Evolutionary conservation across 331 rosid species (phyloP), one percentile per base, ranked within the genome.

Genomic region (Cydonia oblonga): DNA sequence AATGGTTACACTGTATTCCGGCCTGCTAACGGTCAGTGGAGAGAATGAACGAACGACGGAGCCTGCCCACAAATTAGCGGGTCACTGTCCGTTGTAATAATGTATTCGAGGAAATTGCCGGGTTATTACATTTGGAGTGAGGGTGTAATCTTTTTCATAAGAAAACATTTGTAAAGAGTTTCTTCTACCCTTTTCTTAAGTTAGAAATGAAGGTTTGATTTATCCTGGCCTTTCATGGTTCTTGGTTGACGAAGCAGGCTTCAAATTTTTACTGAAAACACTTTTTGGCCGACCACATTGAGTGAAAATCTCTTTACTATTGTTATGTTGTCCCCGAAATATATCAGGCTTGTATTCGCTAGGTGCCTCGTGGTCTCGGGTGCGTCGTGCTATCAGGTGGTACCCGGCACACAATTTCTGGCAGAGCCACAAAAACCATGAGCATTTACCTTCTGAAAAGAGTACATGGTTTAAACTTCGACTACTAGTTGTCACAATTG

Each of bases 1-100:
- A 91, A 88, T 59, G 96, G 96, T 68, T 95, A 91, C 87, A 76
- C 85, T 16, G 81, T 87, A 51, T 95, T 83, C 89, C 89, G 96
- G 84, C 99, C 99, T 15, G 86, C 92, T 46, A 87, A 82, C 81
- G 97, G 93, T 69, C 87, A 86, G 44, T 91, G 86, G 81, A 64
- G 68, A n/a, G 28, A 64, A 64, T 19, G 68, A 62, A 5, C 5
- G 23, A 16, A 61, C 72, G 81, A 77, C 60, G 72, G 80, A 69
- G 77, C 32, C 69, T 67, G 76, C 79, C 80, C 67, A 33, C 62
- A 19, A 76, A 78, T 64, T 69, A 67, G 85, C 79, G 86, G 84
- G 85, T 32, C 66, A 66, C 76, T 66, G 70, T 61, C 79, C 80
- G 77, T 78, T 81, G 89, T 88, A 91, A 87, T 91, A 88, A 88